Percentiles rank a stretch among this genome's conserved stretches.
These are phyloP conservation scores for Suillus placidus DNA, from an alignment of 768 basidiomycete species.

Conservation along the genomic window DNA sequence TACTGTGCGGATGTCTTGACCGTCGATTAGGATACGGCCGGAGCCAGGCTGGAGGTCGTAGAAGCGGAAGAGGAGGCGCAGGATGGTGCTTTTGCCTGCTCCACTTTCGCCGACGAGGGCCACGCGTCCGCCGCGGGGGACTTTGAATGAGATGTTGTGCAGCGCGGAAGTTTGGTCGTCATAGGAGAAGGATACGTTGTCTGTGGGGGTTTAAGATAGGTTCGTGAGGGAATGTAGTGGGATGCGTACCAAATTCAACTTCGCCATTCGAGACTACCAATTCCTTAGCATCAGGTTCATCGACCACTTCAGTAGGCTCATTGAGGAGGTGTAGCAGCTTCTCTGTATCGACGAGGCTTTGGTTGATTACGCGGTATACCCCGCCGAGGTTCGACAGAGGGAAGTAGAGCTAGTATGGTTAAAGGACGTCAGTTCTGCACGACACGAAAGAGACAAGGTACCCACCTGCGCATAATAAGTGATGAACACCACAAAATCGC, in stretches of 20 bases:
- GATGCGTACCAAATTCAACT: slow-evolving; percentile 77
- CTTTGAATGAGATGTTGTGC: slow-evolving; percentile 81
- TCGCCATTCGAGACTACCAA: slow-evolving; percentile 73
- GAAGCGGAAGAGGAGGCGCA: slow-evolving; percentile 89
- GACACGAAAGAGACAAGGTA: not conserved
- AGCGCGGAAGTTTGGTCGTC: slow-evolving; percentile 68
- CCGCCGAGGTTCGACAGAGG: slow-evolving; percentile 80
- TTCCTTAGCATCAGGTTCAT: slow-evolving; percentile 74
- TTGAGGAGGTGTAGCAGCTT: slow-evolving; percentile 78
- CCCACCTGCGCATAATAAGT: slow-evolving; percentile 77
- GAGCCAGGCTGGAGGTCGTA: slow-evolving; percentile 85
- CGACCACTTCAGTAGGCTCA: slow-evolving; percentile 83
- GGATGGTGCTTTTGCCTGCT: slow-evolving; percentile 79
- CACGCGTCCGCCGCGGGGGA: slow-evolving; percentile 84
- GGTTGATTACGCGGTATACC: slow-evolving; percentile 76
- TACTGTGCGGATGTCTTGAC: slow-evolving; percentile 84
- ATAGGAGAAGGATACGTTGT: slow-evolving; percentile 88
- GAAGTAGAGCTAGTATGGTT: slow-evolving; percentile 54
- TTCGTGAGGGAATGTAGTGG: not conserved
- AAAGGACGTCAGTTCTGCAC: slow-evolving; percentile 1
- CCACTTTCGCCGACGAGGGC: slow-evolving; percentile 89
- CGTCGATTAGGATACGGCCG: slow-evolving; percentile 82
- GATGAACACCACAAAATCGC: slow-evolving; percentile 78
- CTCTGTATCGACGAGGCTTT: slow-evolving; percentile 81
- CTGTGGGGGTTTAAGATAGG: slow-evolving; percentile 37